Evolutionary conservation across 176 grass and related monocot species (phyloP).

Genomic region (Sorghum bicolor): Sorghum_bicolor_NCBIv3 NC_012870.2:9372501-9373000

Average conservation of each 20-base stretch:
- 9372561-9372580: too few species aligned
- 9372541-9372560: too few species aligned
- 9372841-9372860: neutral
- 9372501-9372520: neutral
- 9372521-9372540: too few species aligned
- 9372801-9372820: neutral
- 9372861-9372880: neutral
- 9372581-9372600: slow-evolving; percentile 14
- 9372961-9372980: neutral
- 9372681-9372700: too few species aligned
- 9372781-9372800: neutral
- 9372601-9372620: slow-evolving; percentile 18
- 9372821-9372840: neutral
- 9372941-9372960: neutral
- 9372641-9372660: neutral
- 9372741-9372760: neutral
- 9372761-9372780: neutral
- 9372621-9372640: neutral
- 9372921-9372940: neutral
- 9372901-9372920: neutral
- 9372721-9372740: neutral
- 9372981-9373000: too few species aligned
- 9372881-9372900: neutral
- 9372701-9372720: neutral
- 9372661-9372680: neutral